Percentiles rank a stretch among this genome's conserved stretches.
Evolutionary conservation across 2,329 filamentous ascomycete genomes (phyloP).

Genomic region (Calonectria crousiana): DNA sequence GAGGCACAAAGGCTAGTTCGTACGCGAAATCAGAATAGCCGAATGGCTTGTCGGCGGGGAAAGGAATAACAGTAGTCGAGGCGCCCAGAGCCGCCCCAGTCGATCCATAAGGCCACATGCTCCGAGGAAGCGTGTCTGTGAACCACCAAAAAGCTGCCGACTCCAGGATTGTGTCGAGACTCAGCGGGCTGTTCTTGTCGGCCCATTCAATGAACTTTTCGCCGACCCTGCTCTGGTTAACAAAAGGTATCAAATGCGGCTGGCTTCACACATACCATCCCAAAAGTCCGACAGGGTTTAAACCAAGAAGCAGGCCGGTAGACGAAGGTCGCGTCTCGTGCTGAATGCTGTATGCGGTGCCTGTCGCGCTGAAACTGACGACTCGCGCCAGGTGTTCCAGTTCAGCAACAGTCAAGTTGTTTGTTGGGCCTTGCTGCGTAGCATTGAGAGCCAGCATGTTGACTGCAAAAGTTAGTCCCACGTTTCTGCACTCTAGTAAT

Average conservation of each 20-base stretch:
- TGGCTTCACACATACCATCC: not conserved
- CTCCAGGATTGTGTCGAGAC: not conserved
- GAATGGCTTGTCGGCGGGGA: not conserved
- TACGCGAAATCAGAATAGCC: not conserved
- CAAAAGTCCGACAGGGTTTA: not conserved
- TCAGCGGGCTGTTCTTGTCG: not conserved
- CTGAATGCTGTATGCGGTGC: not conserved
- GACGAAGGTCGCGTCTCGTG: not conserved
- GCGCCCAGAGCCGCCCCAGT: not conserved
- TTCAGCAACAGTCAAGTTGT: not conserved
- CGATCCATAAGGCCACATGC: not conserved
- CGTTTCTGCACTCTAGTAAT: not conserved
- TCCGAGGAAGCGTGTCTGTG: not conserved
- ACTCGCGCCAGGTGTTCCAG: not conserved
- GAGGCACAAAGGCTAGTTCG: not conserved
- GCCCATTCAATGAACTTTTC: not conserved
- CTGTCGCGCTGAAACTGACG: not conserved
- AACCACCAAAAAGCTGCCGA: not conserved
- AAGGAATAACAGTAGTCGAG: not conserved
- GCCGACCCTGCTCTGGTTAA: not conserved
- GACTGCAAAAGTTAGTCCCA: not conserved
- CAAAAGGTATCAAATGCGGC: not conserved
- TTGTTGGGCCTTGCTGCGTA: not conserved
- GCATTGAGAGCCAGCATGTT: not conserved
- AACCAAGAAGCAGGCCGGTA: not conserved